These are phyloP conservation scores for Chlorophyllum brunneum DNA, from an alignment of 768 basidiomycete species.

Conservation along the genomic window DNA sequence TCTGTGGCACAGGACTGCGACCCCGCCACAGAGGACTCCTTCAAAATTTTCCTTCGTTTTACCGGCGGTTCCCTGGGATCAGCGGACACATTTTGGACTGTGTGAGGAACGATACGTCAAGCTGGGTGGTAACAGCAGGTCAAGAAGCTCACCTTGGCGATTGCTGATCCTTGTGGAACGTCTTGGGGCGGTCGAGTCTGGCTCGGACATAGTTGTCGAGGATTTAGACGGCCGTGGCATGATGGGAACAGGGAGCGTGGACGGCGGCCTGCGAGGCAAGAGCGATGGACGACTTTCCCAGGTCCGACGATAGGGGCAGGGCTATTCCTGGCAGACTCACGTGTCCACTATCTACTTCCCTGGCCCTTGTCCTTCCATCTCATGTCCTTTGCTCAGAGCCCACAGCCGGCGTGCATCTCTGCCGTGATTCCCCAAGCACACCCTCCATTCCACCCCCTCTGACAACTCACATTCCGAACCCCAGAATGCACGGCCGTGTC, in stretches of 20 bases:
- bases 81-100: slow-evolving; percentile 3
- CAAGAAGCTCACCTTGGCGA: slow-evolving; percentile 1
- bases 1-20: slow-evolving; percentile 2
- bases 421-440: too few species aligned
- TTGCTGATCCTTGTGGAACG: slow-evolving; percentile 11
- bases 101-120: slow-evolving; percentile 3
- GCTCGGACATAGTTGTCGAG: background rate
- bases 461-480: background rate
- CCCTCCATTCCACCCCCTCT: background rate
- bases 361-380: background rate
- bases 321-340: slow-evolving; percentile 1
- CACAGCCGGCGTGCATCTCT: too few species aligned
- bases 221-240: slow-evolving; percentile 10
- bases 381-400: background rate
- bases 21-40: background rate
- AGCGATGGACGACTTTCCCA: slow-evolving; percentile 5
- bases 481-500: slow-evolving; percentile 1
- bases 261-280: background rate
- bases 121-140: background rate
- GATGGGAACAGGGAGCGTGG: slow-evolving; percentile 2
- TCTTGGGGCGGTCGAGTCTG: background rate
- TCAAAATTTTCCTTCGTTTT: slow-evolving; percentile 2
- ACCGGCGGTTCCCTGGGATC: background rate
- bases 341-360: background rate
- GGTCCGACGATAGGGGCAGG: slow-evolving; percentile 10